Conservation (phyloP, 768 basidiomycete genomes). For the Hysterangium stoloniferum region DNA sequence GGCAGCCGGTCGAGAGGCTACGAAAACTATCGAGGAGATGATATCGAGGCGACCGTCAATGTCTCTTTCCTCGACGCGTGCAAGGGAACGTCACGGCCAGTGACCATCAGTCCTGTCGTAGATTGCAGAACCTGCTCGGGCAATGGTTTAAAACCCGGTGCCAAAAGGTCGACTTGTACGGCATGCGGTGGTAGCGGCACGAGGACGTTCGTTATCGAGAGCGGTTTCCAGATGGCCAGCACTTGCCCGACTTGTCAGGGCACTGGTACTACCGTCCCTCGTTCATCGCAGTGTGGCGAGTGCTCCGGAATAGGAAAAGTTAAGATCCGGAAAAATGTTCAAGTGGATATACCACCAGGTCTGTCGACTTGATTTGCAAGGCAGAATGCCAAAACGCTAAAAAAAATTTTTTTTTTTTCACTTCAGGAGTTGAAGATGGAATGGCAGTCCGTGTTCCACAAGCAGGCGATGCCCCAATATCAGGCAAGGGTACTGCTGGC, state of each 20-base stretch:
- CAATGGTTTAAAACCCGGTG: constrained; percentile 78
- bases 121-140: constrained; percentile 83
- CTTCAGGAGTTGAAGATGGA: constrained; percentile 84
- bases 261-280: constrained; percentile 71
- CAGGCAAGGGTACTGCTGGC: constrained; percentile 69
- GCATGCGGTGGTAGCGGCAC: constrained; percentile 83
- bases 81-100: constrained; percentile 71
- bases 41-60: constrained; percentile 70
- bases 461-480: constrained; percentile 77
- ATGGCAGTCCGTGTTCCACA: constrained; percentile 81
- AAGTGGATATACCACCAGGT: constrained; percentile 84
- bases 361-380: constrained; percentile 24
- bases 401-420: constrained; percentile 1
- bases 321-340: constrained; percentile 64
- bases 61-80: constrained; percentile 93
- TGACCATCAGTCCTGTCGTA: constrained; percentile 73
- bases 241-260: constrained; percentile 83
- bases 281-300: constrained; percentile 63
- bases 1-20: constrained; percentile 32
- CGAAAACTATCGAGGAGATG: constrained; percentile 54
- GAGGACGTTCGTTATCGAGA: constrained; percentile 82
- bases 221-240: constrained; percentile 94
- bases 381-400: neutral
- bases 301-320: constrained; percentile 90
- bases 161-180: constrained; percentile 70